Conservation (phyloP, 441 rosid species). For the Arabidopsis lyrata region DNA sequence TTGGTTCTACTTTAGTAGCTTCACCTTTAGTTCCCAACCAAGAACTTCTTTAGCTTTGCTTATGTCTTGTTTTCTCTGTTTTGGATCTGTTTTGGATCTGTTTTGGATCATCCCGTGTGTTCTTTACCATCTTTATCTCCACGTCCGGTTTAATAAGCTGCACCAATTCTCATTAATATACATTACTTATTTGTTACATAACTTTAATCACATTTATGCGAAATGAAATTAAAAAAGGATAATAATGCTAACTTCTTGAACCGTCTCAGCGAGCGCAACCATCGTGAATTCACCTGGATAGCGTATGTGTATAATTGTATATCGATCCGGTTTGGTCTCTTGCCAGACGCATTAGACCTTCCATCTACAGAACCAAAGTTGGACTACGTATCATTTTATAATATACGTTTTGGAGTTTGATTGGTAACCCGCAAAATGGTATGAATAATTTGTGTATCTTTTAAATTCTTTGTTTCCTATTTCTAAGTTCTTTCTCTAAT, state of each 20-base stretch:
- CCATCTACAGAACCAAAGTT: no score
- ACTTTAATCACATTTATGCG: neutral
- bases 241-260: slow-evolving; percentile 77
- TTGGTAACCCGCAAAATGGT: no score
- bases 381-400: no score
- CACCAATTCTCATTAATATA: slow-evolving; percentile 10
- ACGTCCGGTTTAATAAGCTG: slow-evolving; percentile 84
- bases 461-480: neutral
- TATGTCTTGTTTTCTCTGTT: slow-evolving; percentile 94
- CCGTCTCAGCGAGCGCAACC: slow-evolving; percentile 92
- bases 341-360: no score
- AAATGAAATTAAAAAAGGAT: neutral
- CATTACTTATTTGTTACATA: neutral
- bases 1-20: slow-evolving; percentile 49
- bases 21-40: slow-evolving; percentile 94
- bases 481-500: neutral
- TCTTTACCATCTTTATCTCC: slow-evolving; percentile 81
- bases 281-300: slow-evolving; percentile 83
- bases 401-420: no score
- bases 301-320: no score
- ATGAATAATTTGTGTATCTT: no score
- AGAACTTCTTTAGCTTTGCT: slow-evolving; percentile 81
- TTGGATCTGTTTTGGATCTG: no score
- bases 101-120: slow-evolving; percentile 94
- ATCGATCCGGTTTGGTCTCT: no score